Base-by-base conservation (phyloP, 495 filamentous ascomycete genomes). In the Parachaetomium inaequale region DNA sequence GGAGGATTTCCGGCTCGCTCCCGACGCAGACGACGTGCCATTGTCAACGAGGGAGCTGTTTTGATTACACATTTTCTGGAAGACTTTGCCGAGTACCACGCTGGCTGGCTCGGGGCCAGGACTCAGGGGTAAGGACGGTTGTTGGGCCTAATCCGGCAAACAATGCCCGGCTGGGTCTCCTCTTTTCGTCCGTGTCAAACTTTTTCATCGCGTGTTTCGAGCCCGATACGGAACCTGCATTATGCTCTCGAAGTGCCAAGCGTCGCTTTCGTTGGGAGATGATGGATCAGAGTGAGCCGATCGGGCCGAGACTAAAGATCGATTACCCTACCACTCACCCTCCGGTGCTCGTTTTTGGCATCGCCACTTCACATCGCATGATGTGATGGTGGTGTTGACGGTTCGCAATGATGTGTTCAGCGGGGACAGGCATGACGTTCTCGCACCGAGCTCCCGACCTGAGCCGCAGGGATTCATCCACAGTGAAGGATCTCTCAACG, bases 141-240 rank as follows among this genome's bases (percentile, higher is more conserved):
- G 42, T 49, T 36, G 28, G 40, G 26, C 55, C 55, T n/a, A 25
- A 58, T 46, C 15, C n/a, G 19, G 55, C 26, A 58, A 47, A 17
- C n/a, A 8, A 34, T 32, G 26, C n/a, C 55, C 28, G 19, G 11
- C 36, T 21, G 5, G 3, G 19, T 45, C 19, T 38, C 38, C 26
- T 38, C 8, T 56, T 56, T 47, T 23, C 15, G 42, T 49, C n/a
- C 11, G n/a, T 42, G 31, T 62, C 10, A 64, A 45, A n/a, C 36
- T 45, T 26, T 28, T 49, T 17, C 26, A 51, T 17, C 7, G 49
- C 49, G 1, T 25, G 15, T 53, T 53, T 47, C 4, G 19, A 58
- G 7, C 17, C 26, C 7, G 31, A 43, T 29, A 21, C 36, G 2
- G 15, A 32, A 31, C 32, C 17, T 7, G 10, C 23, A 21, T 25